phyloP scores from a whole-genome alignment of 2,329 filamentous ascomycete genomes.

The Coniochaeta hoffmannii region DNA sequence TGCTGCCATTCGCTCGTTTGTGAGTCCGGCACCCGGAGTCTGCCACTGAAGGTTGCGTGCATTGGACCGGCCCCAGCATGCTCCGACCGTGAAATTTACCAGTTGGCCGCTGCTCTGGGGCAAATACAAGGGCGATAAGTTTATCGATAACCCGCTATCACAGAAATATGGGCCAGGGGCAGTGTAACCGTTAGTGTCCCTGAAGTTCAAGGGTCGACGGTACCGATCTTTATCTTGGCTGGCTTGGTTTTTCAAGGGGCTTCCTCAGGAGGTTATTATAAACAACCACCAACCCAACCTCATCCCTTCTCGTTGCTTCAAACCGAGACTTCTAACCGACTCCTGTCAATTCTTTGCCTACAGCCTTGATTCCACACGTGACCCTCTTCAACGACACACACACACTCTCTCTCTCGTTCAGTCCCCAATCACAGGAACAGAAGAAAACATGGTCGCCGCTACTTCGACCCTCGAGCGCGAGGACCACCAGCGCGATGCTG shows the following conservation, averaged over 20 bases:
- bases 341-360: neutral
- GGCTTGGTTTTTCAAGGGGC: neutral
- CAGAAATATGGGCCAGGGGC: neutral
- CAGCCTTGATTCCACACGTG: neutral
- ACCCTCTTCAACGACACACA: neutral
- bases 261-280: neutral
- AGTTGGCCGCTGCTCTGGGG: too few species aligned
- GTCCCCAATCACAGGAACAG: neutral
- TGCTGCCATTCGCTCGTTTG: neutral
- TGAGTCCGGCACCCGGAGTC: neutral
- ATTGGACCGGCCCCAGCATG: too few species aligned
- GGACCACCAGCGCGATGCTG: conserved; percentile 78
- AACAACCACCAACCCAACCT: neutral
- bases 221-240: neutral
- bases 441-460: neutral
- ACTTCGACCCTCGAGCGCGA: conserved; percentile 60
- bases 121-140: neutral
- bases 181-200: neutral
- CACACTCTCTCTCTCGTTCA: neutral
- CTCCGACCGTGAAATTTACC: too few species aligned
- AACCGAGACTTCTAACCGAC: neutral
- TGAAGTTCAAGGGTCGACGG: neutral
- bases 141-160: neutral
- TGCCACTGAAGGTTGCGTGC: neutral
- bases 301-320: neutral